Evolutionary conservation across 441 rosid species (phyloP).

Genomic region (Melianthus villosus): DNA sequence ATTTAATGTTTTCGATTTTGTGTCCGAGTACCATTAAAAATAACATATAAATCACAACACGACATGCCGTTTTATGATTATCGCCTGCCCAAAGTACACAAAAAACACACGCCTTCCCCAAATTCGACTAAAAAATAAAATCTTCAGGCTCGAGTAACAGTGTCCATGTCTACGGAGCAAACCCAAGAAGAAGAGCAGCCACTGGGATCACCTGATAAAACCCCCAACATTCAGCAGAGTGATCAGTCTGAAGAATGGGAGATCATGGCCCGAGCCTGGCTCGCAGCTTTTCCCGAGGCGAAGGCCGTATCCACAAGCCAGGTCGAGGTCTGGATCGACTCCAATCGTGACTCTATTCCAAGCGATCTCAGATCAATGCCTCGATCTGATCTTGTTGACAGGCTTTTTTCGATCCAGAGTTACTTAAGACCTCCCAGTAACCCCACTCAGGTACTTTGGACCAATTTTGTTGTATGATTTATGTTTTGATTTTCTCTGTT

Average conservation of each 20-base stretch:
- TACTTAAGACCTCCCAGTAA: constrained; percentile 53
- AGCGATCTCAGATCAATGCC: constrained; percentile 70
- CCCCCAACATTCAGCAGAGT: constrained; percentile 13
- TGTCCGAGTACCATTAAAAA: too few species aligned
- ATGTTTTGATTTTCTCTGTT: too few species aligned
- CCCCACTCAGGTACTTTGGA: constrained; percentile 27
- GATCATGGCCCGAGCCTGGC: constrained; percentile 71
- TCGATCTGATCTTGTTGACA: constrained; percentile 56
- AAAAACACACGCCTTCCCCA: too few species aligned
- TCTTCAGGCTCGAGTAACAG: too few species aligned
- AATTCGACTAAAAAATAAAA: too few species aligned
- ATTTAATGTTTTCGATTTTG: too few species aligned
- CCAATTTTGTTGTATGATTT: neutral
- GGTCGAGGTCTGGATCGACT: constrained; percentile 67
- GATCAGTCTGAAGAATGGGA: constrained; percentile 72
- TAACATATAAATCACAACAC: too few species aligned
- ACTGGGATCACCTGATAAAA: constrained; percentile 10
- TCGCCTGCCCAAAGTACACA: too few species aligned
- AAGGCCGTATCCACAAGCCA: constrained; percentile 39
- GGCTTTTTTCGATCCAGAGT: constrained; percentile 67
- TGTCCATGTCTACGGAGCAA: constrained; percentile 23
- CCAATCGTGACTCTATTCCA: constrained; percentile 43
- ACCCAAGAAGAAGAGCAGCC: constrained; percentile 22
- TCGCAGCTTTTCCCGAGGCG: constrained; percentile 59
- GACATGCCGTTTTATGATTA: too few species aligned